Conservation (phyloP, 163 green algal species). For the Coccomyxa subellipsoidea region DNA sequence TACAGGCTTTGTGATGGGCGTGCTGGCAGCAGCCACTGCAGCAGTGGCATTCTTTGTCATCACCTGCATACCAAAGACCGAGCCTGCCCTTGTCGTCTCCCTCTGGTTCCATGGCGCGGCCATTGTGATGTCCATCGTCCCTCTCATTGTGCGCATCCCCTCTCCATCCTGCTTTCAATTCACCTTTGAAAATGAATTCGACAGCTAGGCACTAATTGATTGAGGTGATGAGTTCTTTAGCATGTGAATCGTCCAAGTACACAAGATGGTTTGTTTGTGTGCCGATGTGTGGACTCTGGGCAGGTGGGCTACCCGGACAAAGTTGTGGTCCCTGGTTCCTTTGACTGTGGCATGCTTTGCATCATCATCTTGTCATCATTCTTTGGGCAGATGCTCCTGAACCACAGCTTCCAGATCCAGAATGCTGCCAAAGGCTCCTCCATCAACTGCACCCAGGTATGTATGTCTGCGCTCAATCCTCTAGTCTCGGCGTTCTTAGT, state of each 20-base stretch:
- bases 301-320: slow-evolving; percentile 23
- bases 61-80: slow-evolving; percentile 14
- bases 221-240: not conserved
- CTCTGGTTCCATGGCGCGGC: slow-evolving; percentile 56
- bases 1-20: not conserved
- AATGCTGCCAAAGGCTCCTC: slow-evolving; percentile 27
- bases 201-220: too few species aligned
- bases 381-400: slow-evolving; percentile 27
- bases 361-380: slow-evolving; percentile 43
- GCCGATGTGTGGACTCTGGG: not conserved
- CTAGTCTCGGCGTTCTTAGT: too few species aligned
- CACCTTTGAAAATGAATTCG: too few species aligned
- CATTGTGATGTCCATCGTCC: slow-evolving; percentile 29
- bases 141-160: slow-evolving; percentile 31
- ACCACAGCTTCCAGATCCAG: slow-evolving; percentile 32
- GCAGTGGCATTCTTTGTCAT: slow-evolving; percentile 6
- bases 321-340: slow-evolving; percentile 22
- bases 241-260: not conserved
- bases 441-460: slow-evolving; percentile 37
- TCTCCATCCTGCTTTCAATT: not conserved
- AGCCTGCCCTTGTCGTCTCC: slow-evolving; percentile 28
- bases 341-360: slow-evolving; percentile 41
- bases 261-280: not conserved
- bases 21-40: not conserved
- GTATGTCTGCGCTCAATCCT: not conserved